phyloP scores from a whole-genome alignment of 495 filamentous ascomycete genomes.

The Poronia punctata region DNA sequence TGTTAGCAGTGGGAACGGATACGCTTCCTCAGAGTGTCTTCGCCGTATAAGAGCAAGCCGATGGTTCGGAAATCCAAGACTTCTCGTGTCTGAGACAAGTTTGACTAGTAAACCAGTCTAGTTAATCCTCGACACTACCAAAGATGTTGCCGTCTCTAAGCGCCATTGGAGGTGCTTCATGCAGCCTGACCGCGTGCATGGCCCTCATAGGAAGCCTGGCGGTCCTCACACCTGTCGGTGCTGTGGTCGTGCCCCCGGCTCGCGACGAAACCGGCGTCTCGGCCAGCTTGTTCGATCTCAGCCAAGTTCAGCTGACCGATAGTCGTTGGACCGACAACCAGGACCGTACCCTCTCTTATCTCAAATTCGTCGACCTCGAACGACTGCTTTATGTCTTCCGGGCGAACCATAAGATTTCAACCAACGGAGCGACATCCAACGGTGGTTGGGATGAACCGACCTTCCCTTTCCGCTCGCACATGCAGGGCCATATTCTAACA shows the following conservation, averaged over 20 bases:
- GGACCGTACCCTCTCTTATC: constrained; percentile 27
- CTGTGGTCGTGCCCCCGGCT: constrained; percentile 7
- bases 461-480: constrained; percentile 33
- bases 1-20: too few relatives aligned
- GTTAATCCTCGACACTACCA: not conserved
- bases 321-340: constrained; percentile 31
- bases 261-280: constrained; percentile 16
- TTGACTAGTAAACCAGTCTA: not conserved
- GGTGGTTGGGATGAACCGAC: constrained; percentile 33
- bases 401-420: constrained; percentile 26
- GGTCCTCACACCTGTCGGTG: not conserved
- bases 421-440: constrained; percentile 22
- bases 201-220: constrained; percentile 1
- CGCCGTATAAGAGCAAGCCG: too few relatives aligned
- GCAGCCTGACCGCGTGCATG: not conserved
- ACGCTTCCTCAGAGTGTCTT: too few relatives aligned
- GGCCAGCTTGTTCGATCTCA: constrained; percentile 24
- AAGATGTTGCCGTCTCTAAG: not conserved
- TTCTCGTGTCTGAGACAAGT: too few relatives aligned
- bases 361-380: constrained; percentile 28
- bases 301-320: constrained; percentile 21
- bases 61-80: too few relatives aligned
- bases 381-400: constrained; percentile 34
- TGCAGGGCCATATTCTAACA: constrained; percentile 31
- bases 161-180: not conserved